Evolutionary conservation across 257 asterid genomes (phyloP), one percentile per base, ranked within the genome.

Genomic region (Solanum sejunctum): DNA sequence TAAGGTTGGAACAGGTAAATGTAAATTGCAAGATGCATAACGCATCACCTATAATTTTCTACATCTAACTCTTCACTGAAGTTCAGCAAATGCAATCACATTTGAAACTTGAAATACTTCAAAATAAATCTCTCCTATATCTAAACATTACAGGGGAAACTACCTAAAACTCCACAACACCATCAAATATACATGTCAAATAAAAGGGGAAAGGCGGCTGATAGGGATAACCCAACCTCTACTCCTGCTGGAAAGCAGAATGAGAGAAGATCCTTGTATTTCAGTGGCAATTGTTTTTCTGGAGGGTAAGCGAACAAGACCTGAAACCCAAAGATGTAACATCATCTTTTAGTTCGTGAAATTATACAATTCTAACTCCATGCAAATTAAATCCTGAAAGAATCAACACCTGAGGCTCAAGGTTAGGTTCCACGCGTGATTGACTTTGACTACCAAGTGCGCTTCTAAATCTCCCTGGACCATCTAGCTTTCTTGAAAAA

Each of bases 251-350:
- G 99, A 87, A 97, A 97, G 89, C 99, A 97, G 89, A 94, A 97
- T 6, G 99, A 97, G 73, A 97, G 95, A 84, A 97, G 99, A 92
- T 97, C 99, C 93, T 94, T 95, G 91, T 93, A 92, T 86, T 95
- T 97, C 82, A 97, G 92, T 16, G 99, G 99, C 89, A 95, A 90
- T 90, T 94, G 94, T 84, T 97, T 97, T 84, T 95, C 99, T 23
- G 99, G 99, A 58, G 99, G 99, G 92, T 97, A 97, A 83, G 94
- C 99, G 89, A 97, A 97, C 89, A 97, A 89, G 90, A 97, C 98
- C 99, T 97, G 93, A 84, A 91, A 92, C 72, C 81, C 90, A 83
- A 84, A 83, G 12, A 88, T 51, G 89, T 80, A 78, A 86, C 39
- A 26, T 60, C 51, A 84, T 66, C 56, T 80, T 77, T 73, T 45